phyloP scores from a whole-genome alignment of 2,329 filamentous ascomycete genomes.

The Pseudogymnoascus sp. region DNA sequence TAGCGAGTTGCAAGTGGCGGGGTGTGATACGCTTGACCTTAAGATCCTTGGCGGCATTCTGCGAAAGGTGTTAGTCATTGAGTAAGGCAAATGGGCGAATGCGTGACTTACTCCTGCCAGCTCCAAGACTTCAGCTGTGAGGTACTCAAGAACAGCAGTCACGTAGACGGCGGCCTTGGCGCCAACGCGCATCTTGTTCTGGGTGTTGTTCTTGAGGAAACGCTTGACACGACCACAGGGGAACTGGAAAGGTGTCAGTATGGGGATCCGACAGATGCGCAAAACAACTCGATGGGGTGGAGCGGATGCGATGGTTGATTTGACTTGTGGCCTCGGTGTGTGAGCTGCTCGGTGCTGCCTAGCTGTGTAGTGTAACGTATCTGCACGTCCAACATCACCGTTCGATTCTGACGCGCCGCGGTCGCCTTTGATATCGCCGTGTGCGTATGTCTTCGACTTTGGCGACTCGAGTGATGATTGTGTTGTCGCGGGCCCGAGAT shows the following conservation, averaged over 20 bases:
- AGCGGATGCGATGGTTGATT: background rate
- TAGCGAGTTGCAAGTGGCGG: slow-evolving; percentile 93
- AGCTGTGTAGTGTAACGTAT: background rate
- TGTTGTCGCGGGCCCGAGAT: background rate
- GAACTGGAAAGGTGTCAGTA: slow-evolving; percentile 55
- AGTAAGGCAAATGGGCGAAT: background rate
- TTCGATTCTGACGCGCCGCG: background rate
- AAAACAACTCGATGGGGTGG: background rate
- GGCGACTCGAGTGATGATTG: background rate
- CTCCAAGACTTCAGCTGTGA: slow-evolving; percentile 96
- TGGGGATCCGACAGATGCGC: background rate
- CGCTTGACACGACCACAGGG: slow-evolving; percentile 99
- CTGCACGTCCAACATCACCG: background rate
- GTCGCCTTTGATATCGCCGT: background rate
- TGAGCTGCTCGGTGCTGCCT: background rate
- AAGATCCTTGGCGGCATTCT: slow-evolving; percentile 97
- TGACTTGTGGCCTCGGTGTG: background rate
- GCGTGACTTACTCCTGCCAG: slow-evolving; percentile 67
- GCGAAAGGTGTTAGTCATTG: slow-evolving; percentile 9
- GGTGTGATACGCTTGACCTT: slow-evolving; percentile 99
- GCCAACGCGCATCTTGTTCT: slow-evolving; percentile 99
- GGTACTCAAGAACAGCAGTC: slow-evolving; percentile 94
- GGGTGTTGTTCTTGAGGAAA: slow-evolving; percentile 98
- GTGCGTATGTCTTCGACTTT: background rate
- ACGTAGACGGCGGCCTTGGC: slow-evolving; percentile 98